phyloP scores from a whole-genome alignment of 2,329 filamentous ascomycete genomes.

The Orbilia javanica region DNA sequence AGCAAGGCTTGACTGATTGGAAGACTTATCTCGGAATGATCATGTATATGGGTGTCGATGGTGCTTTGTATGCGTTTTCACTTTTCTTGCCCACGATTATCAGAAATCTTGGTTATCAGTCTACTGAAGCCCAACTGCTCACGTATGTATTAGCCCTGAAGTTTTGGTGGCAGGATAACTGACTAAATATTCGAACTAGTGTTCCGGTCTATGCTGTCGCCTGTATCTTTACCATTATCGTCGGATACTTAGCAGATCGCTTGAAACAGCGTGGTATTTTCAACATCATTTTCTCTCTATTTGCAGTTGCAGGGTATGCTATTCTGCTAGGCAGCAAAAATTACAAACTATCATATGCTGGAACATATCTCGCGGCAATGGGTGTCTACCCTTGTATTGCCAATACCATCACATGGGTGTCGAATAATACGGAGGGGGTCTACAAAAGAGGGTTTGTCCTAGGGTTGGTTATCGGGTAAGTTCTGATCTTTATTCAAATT shows the following conservation, averaged over 20 bases:
- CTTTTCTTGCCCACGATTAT: conserved; percentile 87
- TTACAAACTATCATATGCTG: conserved; percentile 81
- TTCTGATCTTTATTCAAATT: conserved; percentile 40
- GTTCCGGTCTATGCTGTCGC: conserved; percentile 79
- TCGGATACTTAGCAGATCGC: conserved; percentile 82
- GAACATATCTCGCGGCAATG: conserved; percentile 83
- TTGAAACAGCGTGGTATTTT: conserved; percentile 80
- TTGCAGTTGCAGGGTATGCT: conserved; percentile 81
- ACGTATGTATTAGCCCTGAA: conserved; percentile 68
- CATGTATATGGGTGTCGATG: conserved; percentile 62
- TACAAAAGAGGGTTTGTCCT: conserved; percentile 91
- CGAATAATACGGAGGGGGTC: conserved; percentile 89
- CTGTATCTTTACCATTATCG: conserved; percentile 75
- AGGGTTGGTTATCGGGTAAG: conserved; percentile 80
- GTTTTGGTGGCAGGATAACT: neutral
- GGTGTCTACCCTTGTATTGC: conserved; percentile 90
- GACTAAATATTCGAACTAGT: conserved; percentile 1
- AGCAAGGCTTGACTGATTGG: conserved; percentile 81
- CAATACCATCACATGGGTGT: conserved; percentile 88
- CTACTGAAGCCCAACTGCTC: conserved; percentile 77
- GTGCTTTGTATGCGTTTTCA: conserved; percentile 64
- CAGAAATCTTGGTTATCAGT: conserved; percentile 70
- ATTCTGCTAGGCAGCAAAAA: conserved; percentile 79
- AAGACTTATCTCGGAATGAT: conserved; percentile 80
- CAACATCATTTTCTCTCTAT: conserved; percentile 78